A percentile compares a stretch with the other conserved stretches of the same genome.
Conservation (phyloP, 2,329 filamentous ascomycete species). For the Colletotrichum musae region DNA sequence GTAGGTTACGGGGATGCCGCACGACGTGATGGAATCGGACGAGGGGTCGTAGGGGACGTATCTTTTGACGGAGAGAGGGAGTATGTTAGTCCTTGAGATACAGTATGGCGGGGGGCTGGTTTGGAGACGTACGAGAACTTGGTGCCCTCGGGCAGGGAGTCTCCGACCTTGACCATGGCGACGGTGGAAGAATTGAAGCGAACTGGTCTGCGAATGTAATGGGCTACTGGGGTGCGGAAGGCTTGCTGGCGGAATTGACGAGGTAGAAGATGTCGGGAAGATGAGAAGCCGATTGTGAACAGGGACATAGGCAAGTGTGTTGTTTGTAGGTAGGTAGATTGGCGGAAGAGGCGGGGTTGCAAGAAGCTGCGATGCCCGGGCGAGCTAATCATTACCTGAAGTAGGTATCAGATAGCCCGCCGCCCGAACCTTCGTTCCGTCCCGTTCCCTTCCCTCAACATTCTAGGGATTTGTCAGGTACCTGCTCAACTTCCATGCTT, state of each 20-base stretch:
- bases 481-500: neutral
- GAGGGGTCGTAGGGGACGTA: conserved; percentile 85
- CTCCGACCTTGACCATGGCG: conserved; percentile 76
- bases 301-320: no score
- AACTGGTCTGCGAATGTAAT: neutral
- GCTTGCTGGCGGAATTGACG: neutral
- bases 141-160: conserved; percentile 85
- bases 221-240: neutral
- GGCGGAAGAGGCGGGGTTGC: neutral
- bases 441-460: neutral
- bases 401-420: no score
- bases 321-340: no score
- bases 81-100: neutral
- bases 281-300: neutral
- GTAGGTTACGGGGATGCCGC: conserved; percentile 83
- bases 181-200: neutral
- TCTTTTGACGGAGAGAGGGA: conserved; percentile 76
- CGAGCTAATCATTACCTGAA: neutral
- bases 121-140: conserved; percentile 72
- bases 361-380: neutral
- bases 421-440: no score
- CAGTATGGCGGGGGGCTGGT: neutral
- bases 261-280: neutral
- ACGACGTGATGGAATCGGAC: conserved; percentile 76
- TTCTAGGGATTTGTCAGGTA: neutral